Conservation (phyloP, 192 early-diverging fungal genomes). For the Entomortierella parvispora region DNA sequence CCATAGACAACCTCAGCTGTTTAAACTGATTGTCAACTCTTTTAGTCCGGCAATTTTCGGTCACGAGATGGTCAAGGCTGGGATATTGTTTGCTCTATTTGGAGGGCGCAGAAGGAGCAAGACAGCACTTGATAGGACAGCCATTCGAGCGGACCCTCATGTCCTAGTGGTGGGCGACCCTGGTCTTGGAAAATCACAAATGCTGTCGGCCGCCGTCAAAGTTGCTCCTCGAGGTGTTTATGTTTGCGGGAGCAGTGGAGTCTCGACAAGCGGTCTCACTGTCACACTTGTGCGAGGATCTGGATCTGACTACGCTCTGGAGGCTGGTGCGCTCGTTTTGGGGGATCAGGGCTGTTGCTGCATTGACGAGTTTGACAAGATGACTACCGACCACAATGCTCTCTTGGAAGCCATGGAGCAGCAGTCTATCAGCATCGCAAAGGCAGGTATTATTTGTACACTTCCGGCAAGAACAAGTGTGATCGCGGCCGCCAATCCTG, state of each 20-base stretch:
- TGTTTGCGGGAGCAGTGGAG: slow-evolving; percentile 35
- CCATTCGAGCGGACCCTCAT: slow-evolving; percentile 76
- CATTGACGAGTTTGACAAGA: slow-evolving; percentile 95
- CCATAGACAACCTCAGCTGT: slow-evolving; percentile 65
- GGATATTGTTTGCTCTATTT: slow-evolving; percentile 81
- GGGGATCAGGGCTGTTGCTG: slow-evolving; percentile 90
- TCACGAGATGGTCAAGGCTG: slow-evolving; percentile 88
- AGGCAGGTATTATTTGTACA: slow-evolving; percentile 87
- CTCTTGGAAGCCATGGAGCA: slow-evolving; percentile 90
- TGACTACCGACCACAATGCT: slow-evolving; percentile 81
- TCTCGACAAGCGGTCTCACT: slow-evolving; percentile 40
- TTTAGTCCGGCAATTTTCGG: slow-evolving; percentile 86
- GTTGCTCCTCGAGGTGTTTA: slow-evolving; percentile 81
- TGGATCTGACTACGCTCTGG: slow-evolving; percentile 33
- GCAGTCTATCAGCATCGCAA: slow-evolving; percentile 87
- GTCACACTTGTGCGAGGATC: slow-evolving; percentile 32
- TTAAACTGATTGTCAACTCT: slow-evolving; percentile 80
- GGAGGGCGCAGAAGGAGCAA: slow-evolving; percentile 58
- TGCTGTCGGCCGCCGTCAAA: slow-evolving; percentile 85
- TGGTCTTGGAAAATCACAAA: slow-evolving; percentile 88
- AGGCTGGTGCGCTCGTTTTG: slow-evolving; percentile 81
- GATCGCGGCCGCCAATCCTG: slow-evolving; percentile 90
- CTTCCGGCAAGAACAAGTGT: slow-evolving; percentile 86
- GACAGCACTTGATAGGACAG: slow-evolving; percentile 54
- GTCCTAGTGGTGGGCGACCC: slow-evolving; percentile 87